phyloP scores from a whole-genome alignment of 2,329 filamentous ascomycete species.

The Colletotrichum higginsianum region DNA sequence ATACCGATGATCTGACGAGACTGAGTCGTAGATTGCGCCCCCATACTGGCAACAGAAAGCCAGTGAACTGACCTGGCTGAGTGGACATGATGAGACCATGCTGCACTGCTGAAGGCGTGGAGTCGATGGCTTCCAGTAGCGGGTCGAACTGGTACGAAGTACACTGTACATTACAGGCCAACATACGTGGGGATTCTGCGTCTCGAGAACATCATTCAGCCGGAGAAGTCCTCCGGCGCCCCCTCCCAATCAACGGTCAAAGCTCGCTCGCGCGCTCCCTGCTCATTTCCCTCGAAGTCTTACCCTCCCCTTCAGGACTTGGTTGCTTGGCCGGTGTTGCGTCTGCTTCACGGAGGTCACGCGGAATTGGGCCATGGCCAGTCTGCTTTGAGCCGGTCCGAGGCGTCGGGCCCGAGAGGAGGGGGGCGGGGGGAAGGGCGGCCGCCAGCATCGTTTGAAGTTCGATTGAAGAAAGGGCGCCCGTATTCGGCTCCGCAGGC shows the following conservation, averaged over 20 bases:
- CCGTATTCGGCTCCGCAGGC: constrained; percentile 28
- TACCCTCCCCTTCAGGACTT: background rate
- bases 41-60: background rate
- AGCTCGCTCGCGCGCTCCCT: constrained; percentile 4
- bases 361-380: background rate
- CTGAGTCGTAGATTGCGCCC: background rate
- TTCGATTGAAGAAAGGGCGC: constrained; percentile 16
- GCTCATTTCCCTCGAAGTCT: background rate
- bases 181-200: background rate
- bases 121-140: background rate
- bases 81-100: background rate
- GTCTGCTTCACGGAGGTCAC: background rate
- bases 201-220: background rate
- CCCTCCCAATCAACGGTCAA: constrained; percentile 2
- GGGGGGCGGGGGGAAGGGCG: background rate
- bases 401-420: constrained; percentile 31
- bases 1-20: background rate
- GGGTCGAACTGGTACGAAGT: background rate
- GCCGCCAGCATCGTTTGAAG: background rate
- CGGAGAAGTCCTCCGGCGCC: background rate
- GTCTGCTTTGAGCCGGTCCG: constrained; percentile 18
- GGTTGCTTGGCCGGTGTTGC: background rate
- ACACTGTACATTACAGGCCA: background rate
- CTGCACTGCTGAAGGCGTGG: background rate
- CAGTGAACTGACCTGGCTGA: background rate